phyloP scores from a whole-genome alignment of 208 protist genomes.

The Trypanosoma caninum region DNA sequence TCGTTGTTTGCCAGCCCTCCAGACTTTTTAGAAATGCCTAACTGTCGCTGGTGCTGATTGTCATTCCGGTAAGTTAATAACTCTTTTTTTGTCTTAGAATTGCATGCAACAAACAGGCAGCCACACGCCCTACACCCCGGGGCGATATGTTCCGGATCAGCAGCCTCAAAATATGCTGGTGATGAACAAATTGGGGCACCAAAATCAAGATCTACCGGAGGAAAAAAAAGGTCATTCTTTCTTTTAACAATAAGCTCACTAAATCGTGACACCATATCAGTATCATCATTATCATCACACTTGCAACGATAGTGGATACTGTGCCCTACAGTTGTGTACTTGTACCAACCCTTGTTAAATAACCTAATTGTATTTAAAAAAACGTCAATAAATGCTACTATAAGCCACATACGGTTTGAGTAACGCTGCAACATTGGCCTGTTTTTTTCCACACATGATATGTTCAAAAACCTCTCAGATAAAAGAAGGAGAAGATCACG shows the following conservation, averaged over 20 bases:
- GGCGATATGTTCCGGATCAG: constrained; percentile 57
- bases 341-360: constrained; percentile 54
- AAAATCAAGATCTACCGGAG: constrained; percentile 78
- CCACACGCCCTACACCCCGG: constrained; percentile 74
- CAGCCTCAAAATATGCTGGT: constrained; percentile 73
- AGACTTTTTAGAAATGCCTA: too few relatives aligned
- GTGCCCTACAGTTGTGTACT: constrained; percentile 68
- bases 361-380: constrained; percentile 76
- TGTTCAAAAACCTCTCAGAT: constrained; percentile 54
- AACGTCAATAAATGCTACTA: constrained; percentile 68
- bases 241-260: constrained; percentile 55
- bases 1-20: too few relatives aligned
- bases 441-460: constrained; percentile 51
- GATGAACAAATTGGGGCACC: constrained; percentile 67
- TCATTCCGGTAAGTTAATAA: neutral
- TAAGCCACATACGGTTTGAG: constrained; percentile 69
- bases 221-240: constrained; percentile 69
- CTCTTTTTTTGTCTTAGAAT: constrained; percentile 18
- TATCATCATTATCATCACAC: constrained; percentile 41
- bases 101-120: constrained; percentile 37
- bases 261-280: constrained; percentile 38
- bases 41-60: too few relatives aligned
- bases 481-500: constrained; percentile 71
- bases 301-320: constrained; percentile 54
- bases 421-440: constrained; percentile 41